Base-by-base conservation (phyloP, 345 rosid genomes). In the Carallia pectinifolia region DNA sequence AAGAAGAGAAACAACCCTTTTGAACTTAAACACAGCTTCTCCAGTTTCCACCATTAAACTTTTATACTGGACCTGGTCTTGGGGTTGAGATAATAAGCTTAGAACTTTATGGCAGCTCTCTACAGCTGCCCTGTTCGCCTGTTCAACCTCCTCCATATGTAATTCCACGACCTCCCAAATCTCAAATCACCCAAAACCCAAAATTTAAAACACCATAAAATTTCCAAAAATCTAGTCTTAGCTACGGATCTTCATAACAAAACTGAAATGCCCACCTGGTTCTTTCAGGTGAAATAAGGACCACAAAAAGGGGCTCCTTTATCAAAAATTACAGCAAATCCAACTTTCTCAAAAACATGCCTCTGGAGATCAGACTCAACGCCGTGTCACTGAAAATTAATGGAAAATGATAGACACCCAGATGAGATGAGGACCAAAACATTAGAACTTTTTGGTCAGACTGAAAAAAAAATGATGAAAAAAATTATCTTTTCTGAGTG, bases 61-160 rank as follows among this genome's bases (percentile, higher is more conserved):
- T 77, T 78, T 84, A 58, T 76, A 74, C 58, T 81, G 87, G 33
- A 77, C 89, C 63, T 85, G 89, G 81, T 88, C 93, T 71, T 82
- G 85, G 53, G 90, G 90, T 70, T 81, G 85, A 69, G 75, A 71
- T 30, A 94, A 71, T 52, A 88, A 75, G 71, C 67, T 84, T 71
- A 94, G 77, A 82, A 90, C 91, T 84, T 87, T 87, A 80, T 90
- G 89, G 77, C 95, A 89, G 71, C 95, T 88, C 87, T 86, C 91
- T 48, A 94, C 88, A 62, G 97, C 97, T 62, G 82, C 87, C 78
- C 81, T 91, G 84, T 84, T 94, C 52, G 91, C 91, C 77, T 86
- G 91, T 78, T 91, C 98, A 76, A 91, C 89, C 82, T 81, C 96
- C 74, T 94, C 97, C 98, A 94, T 93, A 17, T 68, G 23, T 76